These are phyloP conservation scores for Mikania micrantha DNA, from an alignment of 129 eudicot genomes.

Conservation along the genomic window DNA sequence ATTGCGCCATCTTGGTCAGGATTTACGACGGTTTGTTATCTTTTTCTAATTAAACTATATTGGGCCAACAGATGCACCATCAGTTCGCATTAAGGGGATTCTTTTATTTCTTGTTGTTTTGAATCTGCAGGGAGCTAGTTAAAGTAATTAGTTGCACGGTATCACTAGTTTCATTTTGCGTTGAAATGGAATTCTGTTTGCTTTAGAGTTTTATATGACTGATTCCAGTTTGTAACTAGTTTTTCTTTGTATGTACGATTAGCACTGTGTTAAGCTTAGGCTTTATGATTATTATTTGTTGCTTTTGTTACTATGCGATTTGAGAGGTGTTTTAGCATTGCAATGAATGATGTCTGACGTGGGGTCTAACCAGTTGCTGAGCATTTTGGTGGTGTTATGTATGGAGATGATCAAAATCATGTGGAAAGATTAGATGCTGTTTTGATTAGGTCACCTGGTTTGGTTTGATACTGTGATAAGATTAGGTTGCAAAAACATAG, in stretches of 20 bases:
- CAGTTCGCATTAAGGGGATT: neutral
- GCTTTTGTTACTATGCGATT: neutral
- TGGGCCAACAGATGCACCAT: too few species aligned
- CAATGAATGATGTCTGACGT: neutral
- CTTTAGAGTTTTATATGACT: too few species aligned
- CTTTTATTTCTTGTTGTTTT: neutral
- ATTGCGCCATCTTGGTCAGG: too few species aligned
- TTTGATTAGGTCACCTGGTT: constrained; percentile 3
- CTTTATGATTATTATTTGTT: neutral
- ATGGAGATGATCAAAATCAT: neutral
- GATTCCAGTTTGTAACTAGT: neutral
- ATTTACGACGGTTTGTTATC: neutral
- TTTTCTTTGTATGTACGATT: neutral
- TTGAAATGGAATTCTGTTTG: too few species aligned
- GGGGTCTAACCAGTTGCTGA: neutral
- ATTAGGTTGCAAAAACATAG: constrained; percentile 1
- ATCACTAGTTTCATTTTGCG: too few species aligned
- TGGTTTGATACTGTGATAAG: constrained; percentile 7
- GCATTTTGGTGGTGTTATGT: neutral
- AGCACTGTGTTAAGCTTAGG: neutral
- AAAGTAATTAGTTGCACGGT: neutral
- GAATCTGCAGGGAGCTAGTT: neutral
- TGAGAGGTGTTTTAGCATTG: too few species aligned
- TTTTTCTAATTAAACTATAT: neutral
- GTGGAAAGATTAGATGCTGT: neutral